Evolutionary conservation across 139 green algal species (phyloP), one percentile per base, ranked within the genome.

Genomic region (Chlorella sp.): DNA sequence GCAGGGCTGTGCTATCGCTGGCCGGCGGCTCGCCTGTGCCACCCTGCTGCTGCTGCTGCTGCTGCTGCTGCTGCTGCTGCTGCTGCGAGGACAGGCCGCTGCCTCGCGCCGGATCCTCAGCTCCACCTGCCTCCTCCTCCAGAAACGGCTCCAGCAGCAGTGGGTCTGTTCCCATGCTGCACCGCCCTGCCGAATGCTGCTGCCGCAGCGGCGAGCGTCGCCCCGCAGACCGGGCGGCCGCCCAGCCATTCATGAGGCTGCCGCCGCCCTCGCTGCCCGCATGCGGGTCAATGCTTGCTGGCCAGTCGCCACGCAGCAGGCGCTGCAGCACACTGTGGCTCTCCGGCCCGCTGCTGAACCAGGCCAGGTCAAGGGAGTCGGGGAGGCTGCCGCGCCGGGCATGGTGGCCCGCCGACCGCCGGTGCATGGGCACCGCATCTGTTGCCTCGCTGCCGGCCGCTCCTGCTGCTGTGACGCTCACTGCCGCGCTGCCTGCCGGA

Each of bases 271-370:
- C n/a, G 36, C 20, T 28, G 69, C 64, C 64, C 12, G 36, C 17
- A 28, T 39, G 76, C 4, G 76, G 36, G 23, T 82, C 76, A 2
- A 82, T 71, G 23, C 60, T 60, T 12, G 60, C 76, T 2, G 76
- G 76, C 76, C 76, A 82, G 34, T 82, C 76, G 25, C 76, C 76
- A 3, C 38, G 64, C 15, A 82, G 36, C 23, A 82, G 34, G 21
- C 38, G 36, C 36, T 57, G 56, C 76, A 82, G 57, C 47, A 82
- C 6, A 38, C 76, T 82, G 56, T 36, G 56, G 21, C 55, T 38
- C 4, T 79, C 72, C 25, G 72, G 44, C 72, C 36, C 13, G 74
- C 74, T 81, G 74, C 74, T 81, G 30, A 70, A 70, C 74, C 74
- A 81, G 11, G 51, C 74, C 32, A 28, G n/a, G 23, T 81, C 74